Percentiles rank a stretch among this genome's conserved stretches.
Evolutionary conservation across 257 asterid species (phyloP).

Genomic region (Solanum lycopersicoides): DNA sequence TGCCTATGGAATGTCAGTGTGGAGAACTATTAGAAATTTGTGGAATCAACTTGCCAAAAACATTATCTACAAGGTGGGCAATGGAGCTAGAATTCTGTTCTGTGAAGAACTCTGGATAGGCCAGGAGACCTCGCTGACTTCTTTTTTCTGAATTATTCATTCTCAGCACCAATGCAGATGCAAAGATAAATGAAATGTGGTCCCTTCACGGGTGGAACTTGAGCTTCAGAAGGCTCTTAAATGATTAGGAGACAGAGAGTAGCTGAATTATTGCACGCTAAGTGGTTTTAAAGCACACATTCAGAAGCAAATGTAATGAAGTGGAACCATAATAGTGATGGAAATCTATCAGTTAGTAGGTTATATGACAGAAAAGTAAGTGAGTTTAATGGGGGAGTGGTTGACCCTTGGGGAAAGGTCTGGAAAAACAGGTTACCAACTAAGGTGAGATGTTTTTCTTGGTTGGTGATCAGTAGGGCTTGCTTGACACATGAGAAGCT

Average conservation of each 20-base stretch:
- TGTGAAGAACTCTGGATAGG: not conserved
- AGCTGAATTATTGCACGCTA: not conserved
- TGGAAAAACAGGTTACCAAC: not conserved
- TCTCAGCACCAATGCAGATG: not conserved
- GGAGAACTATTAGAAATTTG: not conserved
- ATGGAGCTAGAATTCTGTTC: not conserved
- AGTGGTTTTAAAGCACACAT: not conserved
- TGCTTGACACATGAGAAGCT: not conserved
- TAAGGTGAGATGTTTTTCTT: not conserved
- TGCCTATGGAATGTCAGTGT: not conserved
- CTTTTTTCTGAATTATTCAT: not conserved
- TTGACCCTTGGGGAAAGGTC: not conserved
- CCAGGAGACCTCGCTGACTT: not conserved
- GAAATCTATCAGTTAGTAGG: not conserved
- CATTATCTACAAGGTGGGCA: not conserved
- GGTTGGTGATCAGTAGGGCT: not conserved
- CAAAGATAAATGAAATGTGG: not conserved
- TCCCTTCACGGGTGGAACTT: not conserved
- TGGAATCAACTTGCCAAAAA: not conserved
- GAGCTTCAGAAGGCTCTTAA: not conserved
- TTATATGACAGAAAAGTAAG: not conserved
- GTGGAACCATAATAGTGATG: not conserved
- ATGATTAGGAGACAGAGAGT: not conserved
- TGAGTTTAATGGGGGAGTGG: not conserved
- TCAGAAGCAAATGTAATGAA: not conserved